A percentile compares a stretch with the other conserved stretches of the same genome.
Conservation (phyloP, 2,329 filamentous ascomycete species). For the Colletotrichum echinochloae region DNA sequence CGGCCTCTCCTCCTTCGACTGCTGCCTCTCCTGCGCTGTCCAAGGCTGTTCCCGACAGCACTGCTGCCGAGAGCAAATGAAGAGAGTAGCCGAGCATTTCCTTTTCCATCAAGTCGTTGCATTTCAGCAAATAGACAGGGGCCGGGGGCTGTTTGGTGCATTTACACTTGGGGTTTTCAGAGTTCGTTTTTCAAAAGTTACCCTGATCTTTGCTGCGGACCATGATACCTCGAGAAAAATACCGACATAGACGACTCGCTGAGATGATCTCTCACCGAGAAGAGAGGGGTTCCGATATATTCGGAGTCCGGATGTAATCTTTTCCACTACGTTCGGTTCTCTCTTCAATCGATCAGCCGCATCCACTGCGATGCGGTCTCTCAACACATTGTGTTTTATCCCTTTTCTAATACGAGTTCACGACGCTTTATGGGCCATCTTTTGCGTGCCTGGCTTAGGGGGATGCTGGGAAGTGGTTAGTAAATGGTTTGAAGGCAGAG, state of each 20-base stretch:
- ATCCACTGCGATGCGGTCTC: slow-evolving; percentile 26
- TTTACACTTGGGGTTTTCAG: slow-evolving; percentile 59
- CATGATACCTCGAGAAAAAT: slow-evolving; percentile 61
- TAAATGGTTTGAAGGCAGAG: slow-evolving; percentile 14
- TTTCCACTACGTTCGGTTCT: slow-evolving; percentile 47
- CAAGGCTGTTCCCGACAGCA: slow-evolving; percentile 69
- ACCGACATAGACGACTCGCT: slow-evolving; percentile 57
- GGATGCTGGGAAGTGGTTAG: not conserved
- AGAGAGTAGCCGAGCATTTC: slow-evolving; percentile 43
- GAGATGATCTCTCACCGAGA: slow-evolving; percentile 50
- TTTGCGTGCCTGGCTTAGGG: slow-evolving; percentile 34
- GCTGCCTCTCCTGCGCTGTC: slow-evolving; percentile 74
- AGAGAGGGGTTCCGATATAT: slow-evolving; percentile 43
- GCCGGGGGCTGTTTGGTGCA: slow-evolving; percentile 60
- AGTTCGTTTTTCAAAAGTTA: slow-evolving; percentile 62
- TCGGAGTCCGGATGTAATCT: slow-evolving; percentile 48
- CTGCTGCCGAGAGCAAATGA: slow-evolving; percentile 58
- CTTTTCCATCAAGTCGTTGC: slow-evolving; percentile 51
- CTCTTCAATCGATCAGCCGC: slow-evolving; percentile 32
- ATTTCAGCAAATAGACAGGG: slow-evolving; percentile 65
- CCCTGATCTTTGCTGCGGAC: slow-evolving; percentile 55
- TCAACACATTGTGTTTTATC: slow-evolving; percentile 34
- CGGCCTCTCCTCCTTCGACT: slow-evolving; percentile 77
- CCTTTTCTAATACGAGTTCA: slow-evolving; percentile 41
- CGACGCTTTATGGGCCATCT: slow-evolving; percentile 38